Base-by-base conservation (phyloP, 805 yeast species). In the Scheffersomyces lignosus region DNA sequence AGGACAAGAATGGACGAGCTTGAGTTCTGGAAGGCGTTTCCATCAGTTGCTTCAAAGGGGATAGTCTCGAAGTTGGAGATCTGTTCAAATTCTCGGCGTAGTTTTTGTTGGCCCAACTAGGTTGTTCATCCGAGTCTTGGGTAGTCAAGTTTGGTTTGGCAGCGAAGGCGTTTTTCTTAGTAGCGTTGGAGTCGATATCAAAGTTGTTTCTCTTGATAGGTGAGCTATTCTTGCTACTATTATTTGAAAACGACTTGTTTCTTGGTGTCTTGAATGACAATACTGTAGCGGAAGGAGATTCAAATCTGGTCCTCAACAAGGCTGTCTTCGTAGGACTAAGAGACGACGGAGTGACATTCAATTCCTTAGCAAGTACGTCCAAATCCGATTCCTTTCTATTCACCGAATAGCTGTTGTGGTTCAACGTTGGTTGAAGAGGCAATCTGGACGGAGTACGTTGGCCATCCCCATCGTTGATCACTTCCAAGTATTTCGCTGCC, bases 241-340 rank as follows among this genome's bases (percentile, higher is more conserved):
- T 40, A 9, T 53, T 40, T 9, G 62, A 34, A 18, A 8, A 41
- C 13, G 49, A 37, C 34, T 53, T 52, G 31, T 31, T 43, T 38
- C 50, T 49, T 1, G 70, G 62, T 13, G 60, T 50, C 40, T 66
- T 68, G 49, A 69, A 69, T 4, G 70, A 59, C 2, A 70, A 62
- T 3, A 69, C 65, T 0, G 73, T 69, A 1, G 66, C 73, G 9
- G 71, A 65, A 2, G 71, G 70, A 0, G 70, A 54, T 34, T 66
- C 72, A 38, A 61, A 69, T 27, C 58, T 54, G 4, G 64, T 45
- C 27, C 65, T 50, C 12, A 65, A 46, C 15, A 62, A 41, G 4
- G 53, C 59, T 4, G 58, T 49, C 29, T 56, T 60, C 15, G 50
- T 43, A 6, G 64, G 56, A 15, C 54, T 51, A 22, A 43, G 9